These are phyloP conservation scores for Marsdenia floribunda DNA, from an alignment of 257 asterid genomes.

Conservation along the genomic window DNA sequence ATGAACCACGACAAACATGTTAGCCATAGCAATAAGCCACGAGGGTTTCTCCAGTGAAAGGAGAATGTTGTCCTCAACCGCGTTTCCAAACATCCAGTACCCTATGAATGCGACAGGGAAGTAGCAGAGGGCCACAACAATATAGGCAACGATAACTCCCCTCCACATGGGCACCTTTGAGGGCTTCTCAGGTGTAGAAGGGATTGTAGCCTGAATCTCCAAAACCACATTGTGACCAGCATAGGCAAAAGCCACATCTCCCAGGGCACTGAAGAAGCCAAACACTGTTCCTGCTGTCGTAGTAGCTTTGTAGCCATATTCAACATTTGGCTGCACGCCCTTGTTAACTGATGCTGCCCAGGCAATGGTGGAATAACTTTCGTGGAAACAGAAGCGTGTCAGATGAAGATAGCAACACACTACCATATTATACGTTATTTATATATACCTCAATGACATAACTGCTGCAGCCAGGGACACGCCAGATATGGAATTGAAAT, in stretches of 20 bases:
- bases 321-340: slow-evolving; percentile 53
- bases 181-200: slow-evolving; percentile 86
- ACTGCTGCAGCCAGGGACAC: slow-evolving; percentile 91
- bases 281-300: slow-evolving; percentile 57
- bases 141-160: slow-evolving; percentile 84
- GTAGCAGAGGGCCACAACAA: slow-evolving; percentile 80
- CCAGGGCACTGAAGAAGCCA: slow-evolving; percentile 68
- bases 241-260: slow-evolving; percentile 89
- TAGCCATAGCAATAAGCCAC: slow-evolving; percentile 93
- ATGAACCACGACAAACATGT: slow-evolving; percentile 80
- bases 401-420: background rate
- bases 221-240: slow-evolving; percentile 94
- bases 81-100: slow-evolving; percentile 64
- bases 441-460: slow-evolving; percentile 72
- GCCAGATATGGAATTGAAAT: slow-evolving; percentile 83
- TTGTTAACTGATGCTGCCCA: slow-evolving; percentile 74
- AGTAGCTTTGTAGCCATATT: slow-evolving; percentile 59
- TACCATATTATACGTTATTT: no score
- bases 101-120: slow-evolving; percentile 91
- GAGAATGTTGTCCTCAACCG: slow-evolving; percentile 52
- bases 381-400: background rate
- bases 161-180: slow-evolving; percentile 91
- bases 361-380: slow-evolving; percentile 82
- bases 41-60: slow-evolving; percentile 46
- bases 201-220: slow-evolving; percentile 90